Percentiles rank a stretch among this genome's conserved stretches.
phyloP scores from a whole-genome alignment of 75 land plant genomes.

The Chamaecyparis obtusa region DNA sequence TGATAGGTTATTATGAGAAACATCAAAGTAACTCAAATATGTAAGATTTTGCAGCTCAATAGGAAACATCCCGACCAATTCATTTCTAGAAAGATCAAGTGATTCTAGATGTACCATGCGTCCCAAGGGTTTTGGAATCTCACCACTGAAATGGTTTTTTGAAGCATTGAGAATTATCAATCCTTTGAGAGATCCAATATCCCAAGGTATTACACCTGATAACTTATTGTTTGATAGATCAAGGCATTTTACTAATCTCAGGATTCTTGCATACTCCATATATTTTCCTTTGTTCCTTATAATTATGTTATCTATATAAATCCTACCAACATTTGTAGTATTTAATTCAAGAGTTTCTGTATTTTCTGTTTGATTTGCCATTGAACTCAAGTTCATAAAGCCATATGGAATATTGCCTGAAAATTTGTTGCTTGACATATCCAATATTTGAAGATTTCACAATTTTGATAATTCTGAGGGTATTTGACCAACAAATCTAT shows the following conservation, averaged over 20 bases:
- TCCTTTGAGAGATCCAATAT: background rate
- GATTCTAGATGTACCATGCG: background rate
- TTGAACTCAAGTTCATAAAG: background rate
- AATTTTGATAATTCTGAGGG: too few species aligned
- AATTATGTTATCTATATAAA: too few species aligned
- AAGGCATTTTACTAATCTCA: background rate
- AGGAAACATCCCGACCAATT: background rate
- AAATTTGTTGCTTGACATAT: background rate
- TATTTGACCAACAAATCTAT: too few species aligned
- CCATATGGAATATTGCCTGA: background rate
- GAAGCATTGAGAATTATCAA: background rate
- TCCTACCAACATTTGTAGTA: too few species aligned
- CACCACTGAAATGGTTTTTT: background rate
- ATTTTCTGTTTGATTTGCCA: background rate
- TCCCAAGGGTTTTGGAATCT: background rate
- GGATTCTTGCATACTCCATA: background rate
- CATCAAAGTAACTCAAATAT: background rate
- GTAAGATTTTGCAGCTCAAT: background rate
- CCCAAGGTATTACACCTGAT: background rate
- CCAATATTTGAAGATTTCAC: background rate
- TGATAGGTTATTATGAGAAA: background rate
- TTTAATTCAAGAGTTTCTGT: background rate
- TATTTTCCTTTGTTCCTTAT: background rate
- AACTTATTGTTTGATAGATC: background rate
- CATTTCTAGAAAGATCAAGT: background rate